Evolutionary conservation across 83 land plant species (phyloP), one percentile per base, ranked within the genome.

Genomic region (Diphasiastrum complanatum): DNA sequence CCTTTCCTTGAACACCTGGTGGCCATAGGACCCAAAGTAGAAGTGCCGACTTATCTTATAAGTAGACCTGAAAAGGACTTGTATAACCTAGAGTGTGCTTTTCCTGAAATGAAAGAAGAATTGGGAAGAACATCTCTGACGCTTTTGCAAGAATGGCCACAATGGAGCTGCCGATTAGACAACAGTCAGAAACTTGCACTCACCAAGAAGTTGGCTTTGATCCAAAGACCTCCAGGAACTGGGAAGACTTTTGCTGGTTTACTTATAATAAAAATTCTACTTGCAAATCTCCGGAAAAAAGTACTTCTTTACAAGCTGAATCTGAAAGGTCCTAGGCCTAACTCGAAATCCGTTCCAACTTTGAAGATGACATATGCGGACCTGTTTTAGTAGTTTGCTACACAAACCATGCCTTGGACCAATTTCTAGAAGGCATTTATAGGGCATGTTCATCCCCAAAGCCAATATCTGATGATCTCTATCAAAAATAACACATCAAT

Each of bases 321-420:
- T 4, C 55, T 51, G 47, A 52, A 5, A 26, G 33, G 38, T 5
- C 59, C 59, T 43, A n/a, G n/a, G n/a, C n/a, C n/a, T n/a, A n/a
- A n/a, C n/a, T n/a, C n/a, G n/a, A n/a, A n/a, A n/a, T n/a, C n/a
- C n/a, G n/a, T n/a, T n/a, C n/a, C n/a, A n/a, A n/a, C n/a, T n/a
- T n/a, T n/a, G n/a, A n/a, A n/a, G n/a, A n/a, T 22, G 46, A 30
- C 60, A 28, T 46, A 18, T 4, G n/a, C 4, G 40, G 51, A 5
- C 69, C 69, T 23, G 45, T 67, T 18, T 14, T 61, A 20, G 47
- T 67, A 2, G 35, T 67, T 11, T 67, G 70, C 35, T 60, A 60
- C 47, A 67, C 70, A 8, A 67, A 67, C 19, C 70, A 67, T 45
- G 70, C 70, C 27, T 16, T 67, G 49, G 70, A 67, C 63, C 70